Base-by-base conservation (phyloP, 2,329 filamentous ascomycete genomes). In the Neofusicoccum ribis region DNA sequence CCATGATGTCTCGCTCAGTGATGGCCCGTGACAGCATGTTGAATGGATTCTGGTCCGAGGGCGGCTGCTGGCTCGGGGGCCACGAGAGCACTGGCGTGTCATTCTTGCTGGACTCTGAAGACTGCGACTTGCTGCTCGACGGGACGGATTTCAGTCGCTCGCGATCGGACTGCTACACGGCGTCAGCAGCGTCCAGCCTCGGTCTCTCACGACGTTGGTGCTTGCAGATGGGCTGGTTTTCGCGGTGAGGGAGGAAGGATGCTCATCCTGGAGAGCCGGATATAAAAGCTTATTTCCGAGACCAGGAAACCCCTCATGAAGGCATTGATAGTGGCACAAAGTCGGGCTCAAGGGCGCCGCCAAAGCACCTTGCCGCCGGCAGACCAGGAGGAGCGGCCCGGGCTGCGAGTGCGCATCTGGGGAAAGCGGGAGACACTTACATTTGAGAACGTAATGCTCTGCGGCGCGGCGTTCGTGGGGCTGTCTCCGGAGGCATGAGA, bases 1-100 rank as follows among this genome's bases (percentile, higher is more conserved):
- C 14, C 65, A 68, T 46, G 44, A 69, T 36, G 58, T 72, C 14
- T 66, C 63, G 54, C 47, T 65, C 63, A 37, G 37, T 59, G 27
- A 65, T 65, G 27, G 54, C 56, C n/a, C 41, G 46, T n/a, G 63
- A 65, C 12, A 65, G 46, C 63, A 65, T 65, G 56, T 60, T 58
- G 47, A 65, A 65, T 11, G 63, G 63, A 52, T 65, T 65, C 37
- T 65, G 63, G 31, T 65, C 52, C 46, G 37, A 12, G 15, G 54
- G 37, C n/a, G 44, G 17, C 27, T 36, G 44, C 17, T 43, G 36
- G 51, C 51, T 47, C 31, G 50, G 27, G 2, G 56, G 56, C 59
- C 59, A 62, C 12, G 11, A 51, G 44, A 51, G 36, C 3, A 43
- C 20, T 17, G 44, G 46, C 41, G 56, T 47, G 14, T 63, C 61